phyloP scores from a whole-genome alignment of 148 eudicot genomes.

The Arctostaphylos glauca region DNA sequence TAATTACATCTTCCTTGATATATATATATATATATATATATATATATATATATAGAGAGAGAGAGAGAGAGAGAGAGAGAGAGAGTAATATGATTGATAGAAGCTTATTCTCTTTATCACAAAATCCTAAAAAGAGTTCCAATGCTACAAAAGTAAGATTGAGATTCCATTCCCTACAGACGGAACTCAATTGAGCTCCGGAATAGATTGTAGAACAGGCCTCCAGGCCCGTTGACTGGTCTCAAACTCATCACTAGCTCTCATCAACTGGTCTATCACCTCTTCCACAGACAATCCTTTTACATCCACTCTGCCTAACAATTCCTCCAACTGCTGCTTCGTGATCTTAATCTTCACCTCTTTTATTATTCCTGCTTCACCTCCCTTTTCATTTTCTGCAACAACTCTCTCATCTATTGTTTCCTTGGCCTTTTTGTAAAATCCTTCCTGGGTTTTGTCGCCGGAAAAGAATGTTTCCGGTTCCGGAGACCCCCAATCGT shows the following conservation, averaged over 20 bases:
- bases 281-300: constrained; percentile 34
- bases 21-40: too few species aligned
- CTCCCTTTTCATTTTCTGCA: not conserved
- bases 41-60: too few species aligned
- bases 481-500: constrained; percentile 27
- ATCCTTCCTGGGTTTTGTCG: not conserved
- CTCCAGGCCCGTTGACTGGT: constrained; percentile 47
- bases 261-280: constrained; percentile 36
- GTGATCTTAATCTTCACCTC: constrained; percentile 43
- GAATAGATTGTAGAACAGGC: constrained; percentile 54
- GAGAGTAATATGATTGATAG: too few species aligned
- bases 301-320: constrained; percentile 23
- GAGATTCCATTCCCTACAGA: not conserved
- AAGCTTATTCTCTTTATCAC: too few species aligned
- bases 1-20: too few species aligned
- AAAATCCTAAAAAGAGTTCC: too few species aligned
- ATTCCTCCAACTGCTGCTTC: constrained; percentile 33
- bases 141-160: not conserved
- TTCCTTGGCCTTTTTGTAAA: not conserved
- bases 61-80: too few species aligned
- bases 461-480: constrained; percentile 4
- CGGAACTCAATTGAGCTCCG: constrained; percentile 28
- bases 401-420: not conserved
- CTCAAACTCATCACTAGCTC: constrained; percentile 29
- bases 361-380: not conserved